Base-by-base conservation (phyloP, 169 alveolate species). In the Cryptosporidium parvum region DNA sequence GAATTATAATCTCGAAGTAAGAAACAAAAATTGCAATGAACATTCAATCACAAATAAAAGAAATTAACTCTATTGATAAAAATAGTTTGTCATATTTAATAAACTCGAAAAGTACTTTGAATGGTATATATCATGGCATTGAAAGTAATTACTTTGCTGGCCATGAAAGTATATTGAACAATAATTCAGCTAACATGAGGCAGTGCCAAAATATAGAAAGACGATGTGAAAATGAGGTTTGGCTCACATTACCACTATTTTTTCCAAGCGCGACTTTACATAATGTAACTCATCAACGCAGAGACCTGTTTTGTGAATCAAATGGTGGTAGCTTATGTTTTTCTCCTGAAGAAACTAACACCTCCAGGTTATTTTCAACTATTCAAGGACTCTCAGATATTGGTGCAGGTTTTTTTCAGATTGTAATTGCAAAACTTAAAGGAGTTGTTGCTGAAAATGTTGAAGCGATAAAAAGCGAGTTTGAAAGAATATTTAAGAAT, bases 331-430 rank as follows among this genome's bases (percentile, higher is more conserved):
- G 80, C 21, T 65, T 80, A 56, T 80, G 89, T 14, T 80, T 80
- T 44, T 80, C 89, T 10, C 89, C 89, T 8, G 75, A 61, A 12
- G 67, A 80, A 61, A 35, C 59, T 14, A 67, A 62, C 23, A 37
- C 42, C 14, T 44, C 89, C 0, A 59, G 89, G 16, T 23, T 80
- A 33, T 80, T 80, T 80, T 80, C 89, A 59, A 31, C 80, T 4
- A 80, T 80, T 26, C 89, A 80, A 26, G 89, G 89, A 14, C 42
- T 80, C 23, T 37, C 89, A 37, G 89, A 80, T 80, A 62, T 80
- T 42, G 89, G 89, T 35, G 89, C 89, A 26, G 56, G 75, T 44
- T 80, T 80, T 51, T 80, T 80, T 31, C 89, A 80, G 23, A 44
- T 80, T 21, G 75, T 59, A 7, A 62, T 80, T 42, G 89, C 89